Evolutionary conservation across 2,329 filamentous ascomycete genomes (phyloP), one percentile per base, ranked within the genome.

Genomic region (Phyllachora maydis): DNA sequence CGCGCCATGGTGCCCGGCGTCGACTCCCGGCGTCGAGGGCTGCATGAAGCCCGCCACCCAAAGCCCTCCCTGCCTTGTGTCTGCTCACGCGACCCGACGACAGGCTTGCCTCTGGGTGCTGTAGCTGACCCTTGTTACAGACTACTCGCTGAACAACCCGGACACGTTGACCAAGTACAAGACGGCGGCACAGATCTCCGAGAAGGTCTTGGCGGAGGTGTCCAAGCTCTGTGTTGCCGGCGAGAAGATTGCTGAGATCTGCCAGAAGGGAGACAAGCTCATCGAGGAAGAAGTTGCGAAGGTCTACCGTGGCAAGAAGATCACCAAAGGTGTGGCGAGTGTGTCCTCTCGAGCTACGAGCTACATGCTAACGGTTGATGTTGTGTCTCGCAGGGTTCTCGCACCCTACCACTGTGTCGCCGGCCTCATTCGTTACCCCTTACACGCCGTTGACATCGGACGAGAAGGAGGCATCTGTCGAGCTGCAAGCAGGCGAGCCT

Each of bases 131-230:
- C 15, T 23, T 19, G 21, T 22, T 20, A n/a, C 38, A 91, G 79
- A 91, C 50, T 83, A 90, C 59, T 66, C 77, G 37, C 69, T 93
- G 50, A 78, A 71, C 52, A 88, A 90, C 61, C 79, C 78, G 31
- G 78, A 90, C 50, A 93, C 82, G 41, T 66, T 98, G 41, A 95
- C 88, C 56, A 98, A 95, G 65, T 95, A 95, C 67, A 95, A 92
- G 72, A 83, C 77, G 35, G 88, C 88, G 28, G 85, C 78, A 33
- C 65, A 77, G 48, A 95, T 98, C 54, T 88, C 85, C 24, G 79
- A 93, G 51, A 92, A 85, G 59, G 85, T 91, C 38, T 69, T 98
- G 37, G 79, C 82, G 40, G 74, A 75, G 38, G 85, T 98, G 35
- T 57, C 64, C 29, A 59, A 65, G 47, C 58, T 72, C 32, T 68